Conservation (phyloP, 495 filamentous ascomycete genomes). For the Penicillium roqueforti region DNA sequence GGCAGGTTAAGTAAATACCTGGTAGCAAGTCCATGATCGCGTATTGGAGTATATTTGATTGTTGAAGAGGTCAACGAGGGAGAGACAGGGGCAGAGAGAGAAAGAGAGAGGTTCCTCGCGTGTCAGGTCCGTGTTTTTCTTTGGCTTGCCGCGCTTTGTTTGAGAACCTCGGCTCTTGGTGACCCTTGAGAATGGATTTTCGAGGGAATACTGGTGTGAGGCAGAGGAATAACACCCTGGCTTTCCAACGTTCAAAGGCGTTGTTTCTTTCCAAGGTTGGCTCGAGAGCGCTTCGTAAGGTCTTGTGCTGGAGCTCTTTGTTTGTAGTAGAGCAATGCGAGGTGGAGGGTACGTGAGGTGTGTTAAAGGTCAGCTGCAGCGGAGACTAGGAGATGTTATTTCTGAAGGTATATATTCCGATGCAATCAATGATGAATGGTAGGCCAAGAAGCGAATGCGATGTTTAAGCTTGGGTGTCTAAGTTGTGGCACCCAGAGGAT, state of each 20-base stretch:
- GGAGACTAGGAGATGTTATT: not conserved
- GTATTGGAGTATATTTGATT: not conserved
- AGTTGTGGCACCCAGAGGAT: constrained; percentile 3
- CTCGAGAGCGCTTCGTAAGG: not conserved
- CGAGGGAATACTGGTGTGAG: not conserved
- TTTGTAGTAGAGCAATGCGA: not conserved
- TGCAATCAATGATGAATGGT: not conserved
- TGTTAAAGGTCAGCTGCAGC: not conserved
- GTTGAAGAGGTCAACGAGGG: not conserved
- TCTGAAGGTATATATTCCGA: not conserved
- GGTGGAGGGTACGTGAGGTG: not conserved
- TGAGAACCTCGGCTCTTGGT: not conserved
- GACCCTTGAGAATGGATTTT: not conserved
- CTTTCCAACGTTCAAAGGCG: not conserved
- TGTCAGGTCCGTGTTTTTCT: not conserved
- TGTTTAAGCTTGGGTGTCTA: not conserved
- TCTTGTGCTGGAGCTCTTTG: not conserved
- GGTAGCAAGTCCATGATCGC: constrained; percentile 25
- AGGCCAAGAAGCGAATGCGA: not conserved
- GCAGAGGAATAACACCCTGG: not conserved
- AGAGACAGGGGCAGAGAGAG: not conserved
- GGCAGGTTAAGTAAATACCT: constrained; percentile 5
- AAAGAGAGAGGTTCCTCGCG: not conserved
- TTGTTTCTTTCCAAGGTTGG: not conserved
- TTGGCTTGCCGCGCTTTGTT: not conserved